These are phyloP conservation scores for Spiraea crenata DNA, from an alignment of 331 rosid species.

Conservation along the genomic window DNA sequence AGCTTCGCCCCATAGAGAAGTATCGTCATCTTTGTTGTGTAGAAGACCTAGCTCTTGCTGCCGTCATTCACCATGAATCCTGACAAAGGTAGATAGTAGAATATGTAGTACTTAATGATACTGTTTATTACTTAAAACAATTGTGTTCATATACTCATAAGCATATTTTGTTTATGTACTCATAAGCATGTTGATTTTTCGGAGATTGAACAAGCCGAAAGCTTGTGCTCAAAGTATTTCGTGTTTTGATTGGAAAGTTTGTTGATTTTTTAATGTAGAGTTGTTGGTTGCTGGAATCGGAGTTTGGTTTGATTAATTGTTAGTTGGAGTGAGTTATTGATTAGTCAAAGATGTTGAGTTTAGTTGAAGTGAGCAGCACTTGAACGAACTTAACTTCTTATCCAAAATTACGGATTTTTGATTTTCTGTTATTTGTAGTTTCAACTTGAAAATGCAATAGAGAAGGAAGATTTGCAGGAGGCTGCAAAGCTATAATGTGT, in stretches of 20 bases:
- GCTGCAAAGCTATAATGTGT: slow-evolving; percentile 72
- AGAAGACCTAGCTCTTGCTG: too few relatives aligned
- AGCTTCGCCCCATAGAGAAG: too few relatives aligned
- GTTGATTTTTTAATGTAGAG: background rate
- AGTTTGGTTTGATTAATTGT: background rate
- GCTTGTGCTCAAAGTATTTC: slow-evolving; percentile 75
- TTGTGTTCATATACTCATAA: too few relatives aligned
- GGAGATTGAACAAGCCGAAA: slow-evolving; percentile 92
- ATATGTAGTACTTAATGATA: too few relatives aligned
- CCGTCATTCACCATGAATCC: too few relatives aligned
- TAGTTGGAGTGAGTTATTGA: background rate
- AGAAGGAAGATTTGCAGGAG: slow-evolving; percentile 87
- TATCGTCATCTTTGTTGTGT: too few relatives aligned
- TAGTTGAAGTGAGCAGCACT: background rate
- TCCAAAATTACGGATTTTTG: background rate
- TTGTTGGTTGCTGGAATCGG: background rate
- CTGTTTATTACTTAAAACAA: too few relatives aligned
- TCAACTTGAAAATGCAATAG: slow-evolving; percentile 97
- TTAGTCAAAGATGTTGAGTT: slow-evolving; percentile 4
- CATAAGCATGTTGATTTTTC: too few relatives aligned
- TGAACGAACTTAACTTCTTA: background rate
- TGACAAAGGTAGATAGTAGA: too few relatives aligned
- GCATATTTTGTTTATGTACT: too few relatives aligned
- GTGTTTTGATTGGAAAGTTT: background rate
- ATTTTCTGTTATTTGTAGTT: slow-evolving; percentile 45